Evolutionary conservation across 352 stramenopile genomes (phyloP), one percentile per base, ranked within the genome.

Genomic region (Globisporangium radiosum): DNA sequence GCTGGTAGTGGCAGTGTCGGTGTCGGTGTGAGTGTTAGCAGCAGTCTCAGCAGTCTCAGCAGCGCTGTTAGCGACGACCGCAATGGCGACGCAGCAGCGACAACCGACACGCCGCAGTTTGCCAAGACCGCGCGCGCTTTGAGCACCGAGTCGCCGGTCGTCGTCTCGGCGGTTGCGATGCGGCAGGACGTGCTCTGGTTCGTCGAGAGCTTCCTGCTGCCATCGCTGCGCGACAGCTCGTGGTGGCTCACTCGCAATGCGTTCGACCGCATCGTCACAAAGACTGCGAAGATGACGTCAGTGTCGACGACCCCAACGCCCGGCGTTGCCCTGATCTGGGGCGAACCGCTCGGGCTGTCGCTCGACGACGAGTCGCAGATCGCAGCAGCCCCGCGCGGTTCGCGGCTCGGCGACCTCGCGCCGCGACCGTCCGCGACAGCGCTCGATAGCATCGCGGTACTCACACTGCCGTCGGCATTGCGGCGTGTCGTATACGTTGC

Each of bases 401-500:
- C 70, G 1, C 70, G 65, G 43, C 55, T 78, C 9, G 67, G 52
- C 15, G 45, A 52, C 8, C 49, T 65, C 7, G 44, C 40, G 4
- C 49, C 45, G 11, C 54, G 25, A 33, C 25, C 25, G 25, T 33
- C 25, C 25, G 25, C 25, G 25, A 33, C 60, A 44, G 52, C 47
- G 11, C 11, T 15, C 10, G 17, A 39, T 36, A 39, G 73, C 7
- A 53, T 91, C 13, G 70, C 56, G 0, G 56, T 85, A 44, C 49
- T 90, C 0, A 63, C 57, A 5, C 70, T 92, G 5, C 81, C 79
- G 3, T 66, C 71, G 0, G 76, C 81, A 7, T 56, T 85, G 36
- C 76, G 78, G 42, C 73, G 72, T n/a, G 73, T 89, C 4, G 58
- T 88, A 2, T 73, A 88, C 11, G 78, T 94, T 4, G 73, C 77